Conservation (phyloP, 768 basidiomycete genomes). For the Kwoniella pini region DNA sequence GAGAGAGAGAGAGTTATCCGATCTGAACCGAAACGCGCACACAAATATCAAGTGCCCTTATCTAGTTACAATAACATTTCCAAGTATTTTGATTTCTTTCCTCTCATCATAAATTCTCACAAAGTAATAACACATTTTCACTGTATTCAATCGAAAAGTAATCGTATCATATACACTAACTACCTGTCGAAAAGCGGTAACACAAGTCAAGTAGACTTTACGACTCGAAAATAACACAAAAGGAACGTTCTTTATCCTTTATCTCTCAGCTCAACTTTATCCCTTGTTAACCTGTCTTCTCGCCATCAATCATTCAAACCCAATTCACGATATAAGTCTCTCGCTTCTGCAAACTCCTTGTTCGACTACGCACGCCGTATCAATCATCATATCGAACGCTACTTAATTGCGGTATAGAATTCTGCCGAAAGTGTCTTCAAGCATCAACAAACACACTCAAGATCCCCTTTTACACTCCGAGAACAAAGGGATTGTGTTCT, state of each 20-base stretch:
- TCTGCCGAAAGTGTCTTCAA: background rate
- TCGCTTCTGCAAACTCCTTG: too few species aligned
- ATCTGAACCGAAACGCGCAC: background rate
- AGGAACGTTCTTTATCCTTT: conserved; percentile 1
- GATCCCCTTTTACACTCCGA: conserved; percentile 4
- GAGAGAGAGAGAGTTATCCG: background rate
- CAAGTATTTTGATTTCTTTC: too few species aligned
- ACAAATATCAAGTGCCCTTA: background rate
- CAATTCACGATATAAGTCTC: too few species aligned
- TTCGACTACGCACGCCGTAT: too few species aligned
- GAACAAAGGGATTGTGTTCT: background rate
- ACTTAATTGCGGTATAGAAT: background rate
- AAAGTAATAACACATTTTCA: too few species aligned
- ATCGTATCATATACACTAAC: too few species aligned
- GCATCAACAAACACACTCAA: background rate
- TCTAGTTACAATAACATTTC: background rate
- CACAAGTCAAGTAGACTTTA: too few species aligned
- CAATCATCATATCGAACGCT: background rate
- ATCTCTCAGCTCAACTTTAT: background rate
- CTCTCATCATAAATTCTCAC: too few species aligned
- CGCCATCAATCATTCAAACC: too few species aligned
- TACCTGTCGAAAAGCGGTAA: too few species aligned
- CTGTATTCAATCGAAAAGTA: background rate
- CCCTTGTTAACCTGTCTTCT: background rate
- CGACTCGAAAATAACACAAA: background rate